Conservation (phyloP, 140 eudicot species). For the Ambrosia hybrid region DNA sequence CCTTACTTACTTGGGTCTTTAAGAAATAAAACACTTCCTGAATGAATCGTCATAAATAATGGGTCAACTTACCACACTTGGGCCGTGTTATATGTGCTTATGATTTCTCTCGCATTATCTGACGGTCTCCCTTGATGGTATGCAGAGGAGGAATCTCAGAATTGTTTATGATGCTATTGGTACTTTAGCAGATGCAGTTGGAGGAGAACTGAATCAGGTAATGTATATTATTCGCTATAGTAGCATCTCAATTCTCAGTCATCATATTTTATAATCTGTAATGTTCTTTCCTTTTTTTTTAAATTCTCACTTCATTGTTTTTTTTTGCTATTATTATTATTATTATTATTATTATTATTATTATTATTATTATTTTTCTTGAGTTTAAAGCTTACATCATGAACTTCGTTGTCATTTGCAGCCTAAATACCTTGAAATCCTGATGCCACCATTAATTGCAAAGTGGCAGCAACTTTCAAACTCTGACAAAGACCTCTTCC, state of each 20-base stretch:
- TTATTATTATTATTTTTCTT: not conserved
- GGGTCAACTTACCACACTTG: too few species aligned
- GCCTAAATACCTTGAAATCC: conserved; percentile 77
- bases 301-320: too few species aligned
- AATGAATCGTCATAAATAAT: too few species aligned
- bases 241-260: too few species aligned
- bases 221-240: not conserved
- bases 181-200: conserved; percentile 98
- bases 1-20: too few species aligned
- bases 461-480: conserved; percentile 95
- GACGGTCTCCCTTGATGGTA: conserved; percentile 11
- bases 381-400: not conserved
- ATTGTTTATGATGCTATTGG: conserved; percentile 97
- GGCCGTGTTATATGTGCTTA: not conserved
- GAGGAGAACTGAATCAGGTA: conserved; percentile 90
- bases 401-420: conserved; percentile 44
- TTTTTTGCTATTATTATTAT: too few species aligned
- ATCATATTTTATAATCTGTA: too few species aligned
- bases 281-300: not conserved
- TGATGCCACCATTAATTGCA: conserved; percentile 95
- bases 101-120: not conserved
- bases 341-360: not conserved
- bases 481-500: conserved; percentile 87
- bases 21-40: too few species aligned
- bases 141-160: conserved; percentile 88